phyloP scores from a whole-genome alignment of 257 asterid species.

The Apocynum venetum region DNA sequence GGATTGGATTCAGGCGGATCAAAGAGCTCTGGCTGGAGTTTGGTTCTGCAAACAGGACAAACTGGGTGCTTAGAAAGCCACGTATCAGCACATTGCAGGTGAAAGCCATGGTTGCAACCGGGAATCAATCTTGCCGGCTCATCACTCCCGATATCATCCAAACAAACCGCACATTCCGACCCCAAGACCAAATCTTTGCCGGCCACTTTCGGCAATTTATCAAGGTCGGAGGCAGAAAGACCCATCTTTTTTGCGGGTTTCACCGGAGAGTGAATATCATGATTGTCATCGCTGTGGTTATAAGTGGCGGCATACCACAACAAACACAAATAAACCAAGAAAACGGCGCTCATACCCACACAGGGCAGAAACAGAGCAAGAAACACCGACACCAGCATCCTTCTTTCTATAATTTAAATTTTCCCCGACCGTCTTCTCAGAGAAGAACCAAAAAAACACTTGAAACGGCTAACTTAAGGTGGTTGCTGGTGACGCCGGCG shows the following conservation, averaged over 20 bases:
- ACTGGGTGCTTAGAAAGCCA: slow-evolving; percentile 64
- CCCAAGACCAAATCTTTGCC: slow-evolving; percentile 67
- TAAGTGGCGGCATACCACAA: slow-evolving; percentile 61
- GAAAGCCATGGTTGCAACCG: slow-evolving; percentile 88
- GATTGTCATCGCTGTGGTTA: background rate
- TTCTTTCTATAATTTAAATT: slow-evolving; percentile 8
- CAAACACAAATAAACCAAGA: slow-evolving; percentile 71
- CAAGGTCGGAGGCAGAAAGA: slow-evolving; percentile 62
- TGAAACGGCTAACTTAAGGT: background rate
- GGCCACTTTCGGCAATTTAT: slow-evolving; percentile 54
- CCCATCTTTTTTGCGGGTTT: slow-evolving; percentile 40
- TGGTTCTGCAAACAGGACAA: slow-evolving; percentile 77
- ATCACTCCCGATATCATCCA: slow-evolving; percentile 60
- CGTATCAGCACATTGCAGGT: slow-evolving; percentile 63
- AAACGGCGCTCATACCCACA: slow-evolving; percentile 77
- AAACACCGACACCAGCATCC: slow-evolving; percentile 67
- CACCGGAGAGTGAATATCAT: slow-evolving; percentile 16
- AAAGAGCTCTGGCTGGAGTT: slow-evolving; percentile 46
- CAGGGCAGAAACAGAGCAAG: slow-evolving; percentile 84
- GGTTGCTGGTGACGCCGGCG: slow-evolving; percentile 15
- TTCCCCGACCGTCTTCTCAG: background rate
- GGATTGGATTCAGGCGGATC: slow-evolving; percentile 43
- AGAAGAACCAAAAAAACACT: background rate
- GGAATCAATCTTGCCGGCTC: slow-evolving; percentile 69
- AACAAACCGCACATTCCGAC: slow-evolving; percentile 75